A percentile compares a stretch with the other conserved stretches of the same genome.
Conservation (phyloP, 2,329 filamentous ascomycete species). For the Hypoxylon sp. region DNA sequence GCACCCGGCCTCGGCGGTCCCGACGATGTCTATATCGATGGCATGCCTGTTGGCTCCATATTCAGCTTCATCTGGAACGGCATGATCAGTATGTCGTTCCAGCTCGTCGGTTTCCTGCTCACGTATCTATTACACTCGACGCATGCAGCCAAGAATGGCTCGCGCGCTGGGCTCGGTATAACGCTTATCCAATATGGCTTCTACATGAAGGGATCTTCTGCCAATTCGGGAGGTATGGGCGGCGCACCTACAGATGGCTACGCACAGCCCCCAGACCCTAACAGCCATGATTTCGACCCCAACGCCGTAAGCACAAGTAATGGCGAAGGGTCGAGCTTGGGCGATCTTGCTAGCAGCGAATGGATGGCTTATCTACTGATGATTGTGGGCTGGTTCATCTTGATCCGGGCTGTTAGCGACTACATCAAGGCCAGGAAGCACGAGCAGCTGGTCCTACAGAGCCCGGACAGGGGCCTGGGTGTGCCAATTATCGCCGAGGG, state of each 20-base stretch:
- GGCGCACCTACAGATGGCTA: slow-evolving; percentile 67
- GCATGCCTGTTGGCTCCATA: slow-evolving; percentile 88
- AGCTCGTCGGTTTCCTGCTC: slow-evolving; percentile 95
- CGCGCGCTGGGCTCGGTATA: slow-evolving; percentile 91
- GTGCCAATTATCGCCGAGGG: slow-evolving; percentile 89
- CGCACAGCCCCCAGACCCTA: slow-evolving; percentile 84
- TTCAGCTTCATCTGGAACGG: slow-evolving; percentile 92
- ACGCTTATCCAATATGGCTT: slow-evolving; percentile 98
- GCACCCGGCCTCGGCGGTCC: slow-evolving; percentile 89
- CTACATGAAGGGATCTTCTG: slow-evolving; percentile 80
- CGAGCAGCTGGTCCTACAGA: slow-evolving; percentile 92
- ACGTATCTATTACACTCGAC: slow-evolving; percentile 98
- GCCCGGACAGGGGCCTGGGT: slow-evolving; percentile 86
- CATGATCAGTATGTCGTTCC: slow-evolving; percentile 98
- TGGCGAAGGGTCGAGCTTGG: slow-evolving; percentile 58
- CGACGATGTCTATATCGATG: slow-evolving; percentile 97
- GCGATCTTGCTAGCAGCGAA: slow-evolving; percentile 78
- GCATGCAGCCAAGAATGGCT: slow-evolving; percentile 97
- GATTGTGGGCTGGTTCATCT: slow-evolving; percentile 98
- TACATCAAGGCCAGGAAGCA: slow-evolving; percentile 89
- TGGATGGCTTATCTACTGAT: slow-evolving; percentile 94
- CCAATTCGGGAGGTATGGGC: slow-evolving; percentile 59
- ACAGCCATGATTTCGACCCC: slow-evolving; percentile 88
- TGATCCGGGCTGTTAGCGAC: slow-evolving; percentile 93
- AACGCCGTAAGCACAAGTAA: slow-evolving; percentile 65